These are phyloP conservation scores for Sarocladium kiliense DNA, from an alignment of 2,329 filamentous ascomycete species.

Conservation along the genomic window DNA sequence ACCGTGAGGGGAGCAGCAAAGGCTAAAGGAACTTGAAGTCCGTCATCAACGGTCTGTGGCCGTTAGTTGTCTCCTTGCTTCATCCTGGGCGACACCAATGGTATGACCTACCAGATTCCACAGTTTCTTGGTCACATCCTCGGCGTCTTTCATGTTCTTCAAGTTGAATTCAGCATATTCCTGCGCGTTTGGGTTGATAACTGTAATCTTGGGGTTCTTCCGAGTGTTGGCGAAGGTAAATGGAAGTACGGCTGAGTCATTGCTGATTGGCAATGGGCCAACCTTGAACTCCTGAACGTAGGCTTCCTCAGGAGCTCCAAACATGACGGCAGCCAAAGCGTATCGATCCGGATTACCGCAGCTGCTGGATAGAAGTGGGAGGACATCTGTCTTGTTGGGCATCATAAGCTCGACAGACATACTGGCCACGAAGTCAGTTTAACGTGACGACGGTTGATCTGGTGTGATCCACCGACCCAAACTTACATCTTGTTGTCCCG, in stretches of 20 bases:
- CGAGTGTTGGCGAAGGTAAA: slow-evolving; percentile 18
- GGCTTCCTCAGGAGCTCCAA: slow-evolving; percentile 30
- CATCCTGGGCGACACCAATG: too few relatives aligned
- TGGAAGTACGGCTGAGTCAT: slow-evolving; percentile 23
- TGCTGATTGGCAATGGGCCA: slow-evolving; percentile 41
- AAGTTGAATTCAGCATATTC: background rate
- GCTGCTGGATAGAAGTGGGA: slow-evolving; percentile 36
- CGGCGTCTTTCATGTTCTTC: background rate
- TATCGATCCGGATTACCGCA: slow-evolving; percentile 31
- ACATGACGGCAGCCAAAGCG: slow-evolving; percentile 36
- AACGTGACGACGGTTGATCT: too few relatives aligned
- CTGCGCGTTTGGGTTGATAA: background rate
- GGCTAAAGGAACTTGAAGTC: slow-evolving; percentile 35
- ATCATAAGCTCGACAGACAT: background rate
- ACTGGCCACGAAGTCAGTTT: too few relatives aligned
- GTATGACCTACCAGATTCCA: background rate
- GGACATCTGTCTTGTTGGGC: slow-evolving; percentile 41
- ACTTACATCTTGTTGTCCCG: background rate
- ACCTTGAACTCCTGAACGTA: slow-evolving; percentile 39
- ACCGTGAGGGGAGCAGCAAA: slow-evolving; percentile 38
- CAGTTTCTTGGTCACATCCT: background rate
- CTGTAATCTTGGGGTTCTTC: slow-evolving; percentile 32
- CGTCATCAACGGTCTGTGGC: slow-evolving; percentile 26
- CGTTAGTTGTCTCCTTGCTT: too few relatives aligned
- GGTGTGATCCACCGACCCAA: too few relatives aligned